Base-by-base conservation (phyloP, 306 rosid species). In the Vicia faba region DNA sequence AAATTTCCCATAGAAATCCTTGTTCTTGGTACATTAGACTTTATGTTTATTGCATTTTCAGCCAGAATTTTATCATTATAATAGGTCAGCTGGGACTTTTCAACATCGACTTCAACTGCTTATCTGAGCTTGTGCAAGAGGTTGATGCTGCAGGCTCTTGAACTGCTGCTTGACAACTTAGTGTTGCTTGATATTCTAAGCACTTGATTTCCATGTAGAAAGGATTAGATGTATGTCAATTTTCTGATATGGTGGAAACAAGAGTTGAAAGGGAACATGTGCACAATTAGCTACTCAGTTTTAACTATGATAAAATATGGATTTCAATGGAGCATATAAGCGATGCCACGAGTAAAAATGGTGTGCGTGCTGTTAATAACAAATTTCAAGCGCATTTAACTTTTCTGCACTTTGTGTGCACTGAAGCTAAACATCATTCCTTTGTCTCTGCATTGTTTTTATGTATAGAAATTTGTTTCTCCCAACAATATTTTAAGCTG, bases 231-330 rank as follows among this genome's bases (percentile, higher is more conserved):
- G 25, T 16, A 7, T 10, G 38, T 31, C 12, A 64, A 64, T 28
- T 26, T 53, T 53, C 25, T 15, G 15, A 38, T 61, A 45, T 28
- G 44, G 44, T 43, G 74, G 48, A 70, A 58, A 45, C 15, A 15
- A 18, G 9, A 44, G 70, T 11, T 8, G 19, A 31, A 8, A 29
- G 9, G 50, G 26, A 16, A 16, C 11, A 45, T 8, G n/a, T 43
- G 48, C 35, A 36, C 56, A 11, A 26, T 12, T 39, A 35, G 25
- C 25, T 12, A 51, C 10, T 36, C 39, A 10, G 7, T 56, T 25
- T 41, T 54, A 53, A 53, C 25, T 53, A 8, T 51, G 13, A 43
- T 48, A 48, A 15, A 16, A 12, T 31, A 19, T 35, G 28, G 61
- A 46, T 39, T n/a, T 46, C 14, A 13, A 31, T 13, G 5, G 7